phyloP scores from a whole-genome alignment of 768 basidiomycete genomes.

The Brasilioporus rufonigricans region DNA sequence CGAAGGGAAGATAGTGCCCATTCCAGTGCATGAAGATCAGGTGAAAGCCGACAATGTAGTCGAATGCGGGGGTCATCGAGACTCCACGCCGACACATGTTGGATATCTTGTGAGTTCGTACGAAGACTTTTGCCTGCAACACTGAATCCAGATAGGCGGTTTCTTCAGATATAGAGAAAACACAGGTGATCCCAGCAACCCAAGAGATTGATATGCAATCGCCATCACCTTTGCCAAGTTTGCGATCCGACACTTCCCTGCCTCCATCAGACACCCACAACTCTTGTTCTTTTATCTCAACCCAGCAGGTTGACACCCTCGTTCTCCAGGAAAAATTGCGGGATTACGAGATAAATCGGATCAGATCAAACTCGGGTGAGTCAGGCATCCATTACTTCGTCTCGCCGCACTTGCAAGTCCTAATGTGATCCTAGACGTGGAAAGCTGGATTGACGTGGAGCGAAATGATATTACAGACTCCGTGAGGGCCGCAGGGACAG shows the following conservation, averaged over 20 bases:
- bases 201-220: slow-evolving; percentile 30
- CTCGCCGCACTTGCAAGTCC: neutral
- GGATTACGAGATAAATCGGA: slow-evolving; percentile 6
- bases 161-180: slow-evolving; percentile 43
- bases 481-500: neutral
- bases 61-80: slow-evolving; percentile 50
- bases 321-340: slow-evolving; percentile 33
- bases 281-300: slow-evolving; percentile 20
- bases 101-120: slow-evolving; percentile 49
- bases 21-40: slow-evolving; percentile 26
- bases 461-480: slow-evolving; percentile 1
- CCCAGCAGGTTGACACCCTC: slow-evolving; percentile 39
- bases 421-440: slow-evolving; percentile 26
- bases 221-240: slow-evolving; percentile 19
- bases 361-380: slow-evolving; percentile 43
- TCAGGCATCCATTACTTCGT: slow-evolving; percentile 35
- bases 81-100: slow-evolving; percentile 51
- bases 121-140: neutral
- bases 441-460: slow-evolving; percentile 28
- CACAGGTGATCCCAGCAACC: slow-evolving; percentile 43
- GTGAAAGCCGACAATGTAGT: slow-evolving; percentile 3
- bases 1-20: slow-evolving; percentile 52
- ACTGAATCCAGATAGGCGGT: slow-evolving; percentile 13
- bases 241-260: slow-evolving; percentile 14
- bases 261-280: slow-evolving; percentile 29